phyloP scores from a whole-genome alignment of 257 asterid species.

The Capsicum chinense region DNA sequence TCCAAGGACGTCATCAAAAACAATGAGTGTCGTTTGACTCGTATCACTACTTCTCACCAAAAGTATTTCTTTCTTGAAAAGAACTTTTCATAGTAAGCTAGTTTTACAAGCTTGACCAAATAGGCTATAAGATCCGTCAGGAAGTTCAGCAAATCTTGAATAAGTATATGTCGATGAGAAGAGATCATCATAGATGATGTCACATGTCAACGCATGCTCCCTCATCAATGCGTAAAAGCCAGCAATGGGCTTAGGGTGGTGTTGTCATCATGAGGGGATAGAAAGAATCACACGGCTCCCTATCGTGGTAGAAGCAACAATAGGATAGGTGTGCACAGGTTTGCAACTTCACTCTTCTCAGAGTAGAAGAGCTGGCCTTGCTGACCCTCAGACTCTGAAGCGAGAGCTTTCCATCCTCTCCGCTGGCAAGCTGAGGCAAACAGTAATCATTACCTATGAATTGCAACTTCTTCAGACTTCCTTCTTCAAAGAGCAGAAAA shows the following conservation, averaged over 20 bases:
- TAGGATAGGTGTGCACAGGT: neutral
- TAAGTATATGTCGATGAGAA: neutral
- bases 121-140: neutral
- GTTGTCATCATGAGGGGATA: neutral
- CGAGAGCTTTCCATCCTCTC: neutral
- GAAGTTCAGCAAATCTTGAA: conserved; percentile 5
- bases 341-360: neutral
- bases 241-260: neutral
- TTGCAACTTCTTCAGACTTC: neutral
- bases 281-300: neutral
- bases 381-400: neutral
- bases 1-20: too few relatives aligned
- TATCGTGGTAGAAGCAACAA: neutral
- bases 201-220: neutral
- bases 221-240: neutral
- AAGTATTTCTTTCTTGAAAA: too few relatives aligned
- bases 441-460: neutral
- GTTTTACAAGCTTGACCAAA: too few relatives aligned
- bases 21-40: too few relatives aligned
- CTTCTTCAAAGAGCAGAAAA: neutral
- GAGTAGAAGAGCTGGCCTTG: neutral
- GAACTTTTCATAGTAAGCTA: too few relatives aligned
- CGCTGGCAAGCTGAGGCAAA: conserved; percentile 1
- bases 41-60: too few relatives aligned
- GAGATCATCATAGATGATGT: neutral